Conservation (phyloP, 2,329 filamentous ascomycete genomes). For the Aspergillus fumigatiaffinis region DNA sequence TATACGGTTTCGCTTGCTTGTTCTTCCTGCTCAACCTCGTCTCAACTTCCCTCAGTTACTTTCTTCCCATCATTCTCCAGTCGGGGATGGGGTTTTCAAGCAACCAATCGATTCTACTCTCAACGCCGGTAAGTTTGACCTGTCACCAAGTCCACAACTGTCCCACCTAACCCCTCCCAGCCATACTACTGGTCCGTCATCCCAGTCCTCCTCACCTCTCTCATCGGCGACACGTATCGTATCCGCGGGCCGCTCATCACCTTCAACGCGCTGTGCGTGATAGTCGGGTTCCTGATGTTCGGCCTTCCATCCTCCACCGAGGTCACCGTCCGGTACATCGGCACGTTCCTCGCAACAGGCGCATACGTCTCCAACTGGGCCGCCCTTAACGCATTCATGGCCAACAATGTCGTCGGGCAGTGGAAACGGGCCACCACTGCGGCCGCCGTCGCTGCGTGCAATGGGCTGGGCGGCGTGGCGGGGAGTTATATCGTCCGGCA, state of each 20-base stretch:
- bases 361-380: constrained; percentile 69
- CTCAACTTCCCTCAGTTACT: constrained; percentile 62
- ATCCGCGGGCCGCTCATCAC: constrained; percentile 60
- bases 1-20: constrained; percentile 61
- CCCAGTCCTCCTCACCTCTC: constrained; percentile 60
- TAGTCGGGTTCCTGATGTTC: constrained; percentile 62
- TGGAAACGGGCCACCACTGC: constrained; percentile 63
- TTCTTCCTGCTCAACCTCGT: constrained; percentile 67
- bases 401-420: constrained; percentile 61
- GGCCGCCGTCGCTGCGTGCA: constrained; percentile 57
- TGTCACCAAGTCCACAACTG: neutral
- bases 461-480: constrained; percentile 62
- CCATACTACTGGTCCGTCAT: constrained; percentile 66
- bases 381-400: constrained; percentile 59
- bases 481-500: constrained; percentile 63
- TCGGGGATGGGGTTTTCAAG: constrained; percentile 53
- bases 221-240: constrained; percentile 58
- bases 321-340: constrained; percentile 60
- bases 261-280: constrained; percentile 61
- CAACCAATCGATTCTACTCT: constrained; percentile 56
- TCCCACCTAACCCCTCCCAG: constrained; percentile 6
- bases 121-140: constrained; percentile 47
- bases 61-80: constrained; percentile 58
- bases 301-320: constrained; percentile 53
- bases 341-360: constrained; percentile 63